Base-by-base conservation (phyloP, 768 basidiomycete species). In the Tricholoma saponaceum region DNA sequence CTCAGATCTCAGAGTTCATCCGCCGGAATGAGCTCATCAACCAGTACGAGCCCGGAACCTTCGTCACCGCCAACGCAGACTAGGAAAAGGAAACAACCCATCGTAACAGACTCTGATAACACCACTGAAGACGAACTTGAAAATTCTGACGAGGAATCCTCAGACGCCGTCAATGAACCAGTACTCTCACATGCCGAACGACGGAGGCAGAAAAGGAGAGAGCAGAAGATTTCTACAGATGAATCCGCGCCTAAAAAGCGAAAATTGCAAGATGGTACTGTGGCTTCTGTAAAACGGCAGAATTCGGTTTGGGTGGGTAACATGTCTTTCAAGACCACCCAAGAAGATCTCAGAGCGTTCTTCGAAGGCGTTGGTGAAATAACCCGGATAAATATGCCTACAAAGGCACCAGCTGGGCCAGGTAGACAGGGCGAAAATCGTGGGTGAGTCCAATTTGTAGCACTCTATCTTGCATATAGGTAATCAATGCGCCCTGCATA, bases 221-320 rank as follows among this genome's bases (percentile, higher is more conserved):
- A 72, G 56, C 65, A 74, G 49, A 46, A 66, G 37, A 60, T 66
- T 37, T 55, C 65, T 22, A 64, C 74, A 46, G 66, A 68, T 44
- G 62, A 59, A 44, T 56, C 66, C 18, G 56, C 71, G 13, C 59
- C 63, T 51, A 83, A 83, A 70, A 84, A 79, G 63, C 76, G 73
- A 60, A 81, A 83, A 62, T 71, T 79, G 28, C 68, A 72, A 54
- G 72, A 76, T 56, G 75, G 74, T 2, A 69, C 68, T 22, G 69
- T 70, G 1, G 62, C 64, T n/a, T 61, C 70, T 44, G 64, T 67
- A 33, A 86, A 85, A 70, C 83, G 89, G 23, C 84, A 91, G 70
- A 86, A 95, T 69, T 95, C 92, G 4, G 79, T 98, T 49, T 98
- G 96, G 96, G 90, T 98, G 28, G 96, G 96, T 41, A 98, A 98